phyloP scores from a whole-genome alignment of 169 alveolate species.

The Eimeria nieschulzi region DNA sequence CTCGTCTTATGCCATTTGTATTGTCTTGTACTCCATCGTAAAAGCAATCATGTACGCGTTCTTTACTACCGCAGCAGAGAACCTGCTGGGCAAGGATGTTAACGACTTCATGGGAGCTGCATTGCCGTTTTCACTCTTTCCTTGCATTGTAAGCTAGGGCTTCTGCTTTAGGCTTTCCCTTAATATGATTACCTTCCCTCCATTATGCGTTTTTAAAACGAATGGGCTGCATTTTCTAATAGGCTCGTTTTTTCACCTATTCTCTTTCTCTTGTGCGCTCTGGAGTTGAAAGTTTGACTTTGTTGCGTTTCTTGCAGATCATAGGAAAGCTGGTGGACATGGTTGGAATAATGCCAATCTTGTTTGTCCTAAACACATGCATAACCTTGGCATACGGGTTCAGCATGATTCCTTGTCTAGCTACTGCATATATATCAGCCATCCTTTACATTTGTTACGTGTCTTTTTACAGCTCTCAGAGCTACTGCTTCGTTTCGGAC shows the following conservation, averaged over 20 bases:
- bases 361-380: conserved; percentile 62
- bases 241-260: too few species aligned
- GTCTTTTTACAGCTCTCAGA: conserved; percentile 72
- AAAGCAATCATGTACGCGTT: conserved; percentile 66
- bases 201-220: too few species aligned
- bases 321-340: conserved; percentile 73
- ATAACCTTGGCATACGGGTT: conserved; percentile 60
- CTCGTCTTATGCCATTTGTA: conserved; percentile 56
- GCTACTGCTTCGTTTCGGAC: conserved; percentile 71
- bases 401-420: conserved; percentile 49
- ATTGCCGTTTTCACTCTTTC: conserved; percentile 69
- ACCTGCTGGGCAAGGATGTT: conserved; percentile 70
- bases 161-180: background rate
- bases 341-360: conserved; percentile 70
- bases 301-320: conserved; percentile 38
- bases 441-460: conserved; percentile 55
- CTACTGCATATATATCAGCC: conserved; percentile 63
- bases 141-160: conserved; percentile 70
- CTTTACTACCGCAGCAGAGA: conserved; percentile 69
- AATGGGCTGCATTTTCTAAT: too few species aligned
- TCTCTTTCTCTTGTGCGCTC: too few species aligned
- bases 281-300: too few species aligned
- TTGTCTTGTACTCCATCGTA: conserved; percentile 48
- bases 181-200: too few species aligned
- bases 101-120: conserved; percentile 76